Evolutionary conservation across 768 basidiomycete species (phyloP), one percentile per base, ranked within the genome.

Genomic region (Asterophora lycoperdoides): DNA sequence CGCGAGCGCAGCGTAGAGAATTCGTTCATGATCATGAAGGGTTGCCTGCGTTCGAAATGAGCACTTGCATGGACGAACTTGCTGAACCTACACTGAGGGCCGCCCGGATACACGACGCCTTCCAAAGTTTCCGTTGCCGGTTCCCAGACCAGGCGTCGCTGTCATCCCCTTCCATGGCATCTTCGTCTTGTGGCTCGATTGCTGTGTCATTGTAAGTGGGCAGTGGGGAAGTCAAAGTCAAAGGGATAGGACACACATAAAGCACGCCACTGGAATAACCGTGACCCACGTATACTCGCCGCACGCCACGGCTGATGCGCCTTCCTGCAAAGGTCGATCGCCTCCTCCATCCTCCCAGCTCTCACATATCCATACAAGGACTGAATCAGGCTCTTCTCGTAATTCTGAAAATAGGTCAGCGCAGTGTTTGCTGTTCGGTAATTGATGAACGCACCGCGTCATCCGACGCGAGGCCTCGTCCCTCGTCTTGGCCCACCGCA

Each of bases 261-360:
- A 0, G 79, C 77, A 38, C 73, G 72, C 86, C 91, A 93, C 28
- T 76, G 73, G 60, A 91, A 94, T 15, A 92, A 64, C 23, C 82
- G 65, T 1, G 89, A 86, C 1, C 95, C 95, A 5, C 88, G 83
- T 36, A 98, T 80, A 47, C 84, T 88, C 1, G 93, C 92, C 2
- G 92, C 91, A 18, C 93, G 77, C 95, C 94, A 97, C 0, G 91
- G 87, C 55, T 94, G 89, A 53, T 92, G 84, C 0, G 87, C 86
- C 57, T 80, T 81, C 55, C 84, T 72, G 61, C 91, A 93, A 14
- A 92, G 67, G 29, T 89, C 85, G 4, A 93, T 72, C 0, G 93
- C 95, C 9, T 90, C 85, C 9, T 89, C 89, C 23, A 95, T 65
- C 50, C 84, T 72, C n/a, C 94, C 94, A 5, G 87, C 84, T 34